Evolutionary conservation across 257 asterid genomes (phyloP).

Genomic region (Solanum peruvianum): DNA sequence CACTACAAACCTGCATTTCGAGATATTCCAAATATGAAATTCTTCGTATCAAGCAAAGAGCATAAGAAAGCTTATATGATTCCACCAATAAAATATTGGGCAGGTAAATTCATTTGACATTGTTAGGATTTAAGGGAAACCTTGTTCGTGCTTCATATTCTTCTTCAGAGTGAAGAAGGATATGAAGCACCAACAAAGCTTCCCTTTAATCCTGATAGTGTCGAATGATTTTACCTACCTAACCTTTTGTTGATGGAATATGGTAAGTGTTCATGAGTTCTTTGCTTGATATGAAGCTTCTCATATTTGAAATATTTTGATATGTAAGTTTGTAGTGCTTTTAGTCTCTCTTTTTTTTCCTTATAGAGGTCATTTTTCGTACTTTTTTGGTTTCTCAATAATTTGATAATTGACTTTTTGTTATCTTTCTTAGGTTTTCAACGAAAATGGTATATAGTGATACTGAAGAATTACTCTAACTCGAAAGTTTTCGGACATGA

Average conservation of each 20-base stretch:
- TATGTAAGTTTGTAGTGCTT: too few species aligned
- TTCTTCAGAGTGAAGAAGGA: not conserved
- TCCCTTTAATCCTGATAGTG: not conserved
- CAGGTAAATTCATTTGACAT: too few species aligned
- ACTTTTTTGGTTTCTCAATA: not conserved
- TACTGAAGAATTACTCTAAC: not conserved
- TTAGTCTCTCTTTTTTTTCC: too few species aligned
- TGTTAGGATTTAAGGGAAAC: too few species aligned
- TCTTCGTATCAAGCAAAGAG: too few species aligned
- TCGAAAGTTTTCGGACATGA: not conserved
- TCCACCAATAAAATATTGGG: too few species aligned
- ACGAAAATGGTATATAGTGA: not conserved
- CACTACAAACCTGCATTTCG: too few species aligned
- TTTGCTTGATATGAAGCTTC: not conserved
- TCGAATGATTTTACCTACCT: not conserved
- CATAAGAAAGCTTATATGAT: too few species aligned
- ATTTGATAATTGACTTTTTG: not conserved
- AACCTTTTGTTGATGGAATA: not conserved
- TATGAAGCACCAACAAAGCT: not conserved
- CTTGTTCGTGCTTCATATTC: too few species aligned
- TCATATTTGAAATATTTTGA: not conserved
- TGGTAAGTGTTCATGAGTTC: not conserved
- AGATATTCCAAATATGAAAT: too few species aligned
- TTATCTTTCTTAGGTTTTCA: not conserved
- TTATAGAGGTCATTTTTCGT: not conserved